A percentile compares a stretch with the other conserved stretches of the same genome.
Conservation (phyloP, 352 stramenopile species). For the Pythium scleroteichum region DNA sequence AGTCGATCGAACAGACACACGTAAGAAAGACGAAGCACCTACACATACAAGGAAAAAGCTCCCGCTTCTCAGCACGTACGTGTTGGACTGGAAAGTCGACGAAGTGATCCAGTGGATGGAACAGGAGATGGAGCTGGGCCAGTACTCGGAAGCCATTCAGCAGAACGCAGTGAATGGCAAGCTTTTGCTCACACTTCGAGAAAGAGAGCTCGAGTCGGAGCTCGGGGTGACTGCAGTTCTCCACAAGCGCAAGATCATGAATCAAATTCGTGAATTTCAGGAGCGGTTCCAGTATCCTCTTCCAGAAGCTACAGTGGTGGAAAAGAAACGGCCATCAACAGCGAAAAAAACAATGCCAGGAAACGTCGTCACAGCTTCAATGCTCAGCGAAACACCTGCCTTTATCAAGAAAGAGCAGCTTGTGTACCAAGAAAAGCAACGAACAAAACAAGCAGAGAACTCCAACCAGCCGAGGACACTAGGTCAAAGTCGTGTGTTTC, state of each 20-base stretch:
- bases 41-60: constrained; percentile 15
- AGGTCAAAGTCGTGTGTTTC: constrained; percentile 26
- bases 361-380: constrained; percentile 5
- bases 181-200: constrained; percentile 41
- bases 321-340: constrained; percentile 9
- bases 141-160: constrained; percentile 39
- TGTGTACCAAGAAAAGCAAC: constrained; percentile 37
- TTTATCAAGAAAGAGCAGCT: constrained; percentile 47
- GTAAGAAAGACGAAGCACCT: background rate
- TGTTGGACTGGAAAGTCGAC: constrained; percentile 53
- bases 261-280: constrained; percentile 42
- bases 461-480: constrained; percentile 15
- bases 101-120: constrained; percentile 51
- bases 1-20: background rate
- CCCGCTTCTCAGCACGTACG: constrained; percentile 24
- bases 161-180: constrained; percentile 47
- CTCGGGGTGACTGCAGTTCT: constrained; percentile 36
- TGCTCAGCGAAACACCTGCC: constrained; percentile 28
- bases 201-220: constrained; percentile 39
- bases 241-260: constrained; percentile 50
- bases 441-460: constrained; percentile 11
- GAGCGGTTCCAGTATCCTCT: constrained; percentile 34
- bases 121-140: constrained; percentile 45
- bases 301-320: background rate
- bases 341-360: constrained; percentile 14